Evolutionary conservation across 805 yeast genomes (phyloP).

Genomic region (Komagataella ulmi): DNA sequence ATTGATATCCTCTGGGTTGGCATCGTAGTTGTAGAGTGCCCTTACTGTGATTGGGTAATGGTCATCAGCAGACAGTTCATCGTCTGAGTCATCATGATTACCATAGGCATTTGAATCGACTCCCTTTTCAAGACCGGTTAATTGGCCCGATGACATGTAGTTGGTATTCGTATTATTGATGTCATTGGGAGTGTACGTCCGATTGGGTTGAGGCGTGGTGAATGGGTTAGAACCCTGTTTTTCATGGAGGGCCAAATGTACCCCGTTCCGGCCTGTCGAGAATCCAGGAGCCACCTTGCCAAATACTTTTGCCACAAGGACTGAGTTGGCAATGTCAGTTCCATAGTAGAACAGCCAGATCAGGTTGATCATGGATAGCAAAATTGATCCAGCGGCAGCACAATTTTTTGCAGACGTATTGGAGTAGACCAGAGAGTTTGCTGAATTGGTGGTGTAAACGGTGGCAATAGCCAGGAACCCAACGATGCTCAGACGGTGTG

Average conservation of each 20-base stretch:
- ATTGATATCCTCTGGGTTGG: slow-evolving; percentile 85
- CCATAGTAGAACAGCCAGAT: slow-evolving; percentile 87
- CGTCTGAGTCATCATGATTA: slow-evolving; percentile 7
- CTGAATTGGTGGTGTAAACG: slow-evolving; percentile 73
- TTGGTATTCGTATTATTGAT: not conserved
- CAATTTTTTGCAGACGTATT: slow-evolving; percentile 57
- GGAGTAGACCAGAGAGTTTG: slow-evolving; percentile 67
- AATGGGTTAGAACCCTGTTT: not conserved
- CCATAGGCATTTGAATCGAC: slow-evolving; percentile 5
- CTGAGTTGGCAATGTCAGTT: slow-evolving; percentile 31
- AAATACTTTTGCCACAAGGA: not conserved
- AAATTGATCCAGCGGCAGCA: slow-evolving; percentile 85
- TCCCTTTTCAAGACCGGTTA: slow-evolving; percentile 24
- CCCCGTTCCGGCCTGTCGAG: slow-evolving; percentile 76
- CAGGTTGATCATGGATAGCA: slow-evolving; percentile 68
- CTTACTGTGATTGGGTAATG: slow-evolving; percentile 75
- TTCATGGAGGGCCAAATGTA: slow-evolving; percentile 53
- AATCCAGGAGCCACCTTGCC: slow-evolving; percentile 36
- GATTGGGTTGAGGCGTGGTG: not conserved
- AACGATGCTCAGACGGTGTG: slow-evolving; percentile 48
- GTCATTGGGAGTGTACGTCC: slow-evolving; percentile 11
- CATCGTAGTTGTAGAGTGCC: slow-evolving; percentile 78
- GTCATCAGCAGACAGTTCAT: slow-evolving; percentile 14
- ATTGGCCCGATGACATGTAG: slow-evolving; percentile 9
- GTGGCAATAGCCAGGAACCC: slow-evolving; percentile 59